Conservation (phyloP, 148 eudicot genomes). For the Linanthus parryae region DNA sequence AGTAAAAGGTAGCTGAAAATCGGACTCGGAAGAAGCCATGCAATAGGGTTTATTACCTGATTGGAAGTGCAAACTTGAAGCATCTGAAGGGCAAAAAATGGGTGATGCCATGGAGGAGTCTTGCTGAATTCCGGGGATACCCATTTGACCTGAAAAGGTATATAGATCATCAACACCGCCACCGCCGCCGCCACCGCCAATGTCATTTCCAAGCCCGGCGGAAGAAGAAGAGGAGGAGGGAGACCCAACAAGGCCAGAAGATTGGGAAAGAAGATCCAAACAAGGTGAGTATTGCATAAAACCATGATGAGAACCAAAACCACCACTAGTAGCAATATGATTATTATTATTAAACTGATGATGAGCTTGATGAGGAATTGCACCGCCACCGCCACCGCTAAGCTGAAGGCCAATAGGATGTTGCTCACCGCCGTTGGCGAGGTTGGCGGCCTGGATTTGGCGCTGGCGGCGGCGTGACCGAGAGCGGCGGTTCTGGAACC, state of each 20-base stretch:
- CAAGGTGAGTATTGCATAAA: not conserved
- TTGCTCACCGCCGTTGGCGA: conserved; percentile 11
- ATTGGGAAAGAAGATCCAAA: too few species aligned
- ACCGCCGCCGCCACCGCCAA: conserved; percentile 2
- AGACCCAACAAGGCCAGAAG: conserved; percentile 6
- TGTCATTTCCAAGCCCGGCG: not conserved
- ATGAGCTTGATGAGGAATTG: too few species aligned
- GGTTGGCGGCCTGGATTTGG: conserved; percentile 49
- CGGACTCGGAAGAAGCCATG: too few species aligned
- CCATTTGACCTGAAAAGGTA: conserved; percentile 17
- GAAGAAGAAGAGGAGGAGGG: conserved; percentile 23
- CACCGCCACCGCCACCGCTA: conserved; percentile 10
- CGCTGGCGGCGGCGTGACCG: conserved; percentile 76
- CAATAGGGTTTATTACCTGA: too few species aligned
- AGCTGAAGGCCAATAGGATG: conserved; percentile 4
- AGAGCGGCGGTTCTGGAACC: conserved; percentile 94
- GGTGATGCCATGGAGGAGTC: conserved; percentile 11
- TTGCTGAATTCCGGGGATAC: conserved; percentile 15
- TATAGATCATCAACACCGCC: conserved; percentile 14
- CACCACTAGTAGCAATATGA: not conserved
- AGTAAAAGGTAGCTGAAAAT: too few species aligned
- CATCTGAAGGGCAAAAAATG: conserved; percentile 5
- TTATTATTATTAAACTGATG: conserved; percentile 4
- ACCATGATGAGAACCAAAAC: conserved; percentile 1
- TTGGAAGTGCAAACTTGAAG: conserved; percentile 17